Evolutionary conservation across 345 rosid species (phyloP), one percentile per base, ranked within the genome.

Genomic region (Boechera divaricarpa): DNA sequence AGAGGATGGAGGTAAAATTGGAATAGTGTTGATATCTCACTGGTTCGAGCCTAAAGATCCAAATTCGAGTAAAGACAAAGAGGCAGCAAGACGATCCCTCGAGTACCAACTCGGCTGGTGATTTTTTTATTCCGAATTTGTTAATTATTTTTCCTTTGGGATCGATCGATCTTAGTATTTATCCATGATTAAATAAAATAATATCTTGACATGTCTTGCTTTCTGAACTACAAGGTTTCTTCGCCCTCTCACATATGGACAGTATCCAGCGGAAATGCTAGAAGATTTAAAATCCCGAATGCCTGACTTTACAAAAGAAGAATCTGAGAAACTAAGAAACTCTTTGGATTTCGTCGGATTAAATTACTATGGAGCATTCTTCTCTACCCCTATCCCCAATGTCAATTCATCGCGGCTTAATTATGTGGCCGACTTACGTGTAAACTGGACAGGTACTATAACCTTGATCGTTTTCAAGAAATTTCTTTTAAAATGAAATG

Each of bases 341-440:
- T 76, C 77, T 5, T 72, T 76, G 41, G 83, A 80, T 49, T 80
- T 60, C 47, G 80, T 80, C 2, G 83, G 81, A 18, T 52, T 80
- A 31, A 80, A 80, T 61, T 80, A 80, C 80, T 80, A 76, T 63
- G 80, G 81, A 78, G 41, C 77, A 13, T 78, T 78, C 26, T 78
- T 73, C 67, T 48, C 77, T 26, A 80, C 80, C 26, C 77, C 75
- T 26, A 9, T 32, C 3, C 15, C 68, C 15, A 60, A 1, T 55
- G 0, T 61, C 12, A 72, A 54, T 49, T 45, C 78, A 45, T 63
- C 80, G 18, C 56, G 67, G 48, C 8, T 62, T 57, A 80, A 51
- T 57, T 80, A 72, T 69, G 1, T 0, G 0, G 12, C 55, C 1
- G 83, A 80, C 42, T 13, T 67, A 32, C 38, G 54, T 10, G 77